A percentile compares a stretch with the other conserved stretches of the same genome.
Evolutionary conservation across 371 early-diverging fungal genomes (phyloP).

Genomic region (Hamiltosporidium tvaerminnensis): DNA sequence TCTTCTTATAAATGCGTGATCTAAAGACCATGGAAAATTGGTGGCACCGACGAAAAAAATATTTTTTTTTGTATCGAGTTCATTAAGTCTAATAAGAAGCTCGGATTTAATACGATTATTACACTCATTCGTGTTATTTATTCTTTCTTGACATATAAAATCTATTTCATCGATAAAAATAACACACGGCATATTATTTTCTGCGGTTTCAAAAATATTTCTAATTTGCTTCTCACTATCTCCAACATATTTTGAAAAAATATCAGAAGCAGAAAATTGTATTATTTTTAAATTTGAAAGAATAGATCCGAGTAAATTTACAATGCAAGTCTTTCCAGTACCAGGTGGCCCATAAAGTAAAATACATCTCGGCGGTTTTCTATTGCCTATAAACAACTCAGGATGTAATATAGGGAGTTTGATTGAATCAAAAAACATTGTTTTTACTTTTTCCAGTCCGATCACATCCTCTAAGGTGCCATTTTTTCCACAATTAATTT

Average conservation of each 20-base stretch:
- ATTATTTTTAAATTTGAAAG: background rate
- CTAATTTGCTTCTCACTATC: constrained; percentile 51
- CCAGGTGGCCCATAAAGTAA: constrained; percentile 54
- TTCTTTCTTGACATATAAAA: background rate
- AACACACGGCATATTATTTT: constrained; percentile 46
- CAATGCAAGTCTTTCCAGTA: constrained; percentile 51
- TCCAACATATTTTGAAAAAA: constrained; percentile 52
- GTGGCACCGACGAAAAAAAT: constrained; percentile 1
- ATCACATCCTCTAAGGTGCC: constrained; percentile 47
- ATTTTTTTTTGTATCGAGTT: background rate
- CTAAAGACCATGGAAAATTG: background rate
- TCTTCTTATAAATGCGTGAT: background rate
- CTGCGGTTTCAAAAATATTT: constrained; percentile 51
- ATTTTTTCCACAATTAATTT: background rate
- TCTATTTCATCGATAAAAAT: constrained; percentile 52
- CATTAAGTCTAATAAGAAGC: background rate
- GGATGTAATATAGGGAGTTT: constrained; percentile 49
- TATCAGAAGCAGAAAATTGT: constrained; percentile 14
- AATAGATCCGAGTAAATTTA: constrained; percentile 15
- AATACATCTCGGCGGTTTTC: constrained; percentile 50
- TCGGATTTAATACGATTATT: background rate
- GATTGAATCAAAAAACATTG: constrained; percentile 50
- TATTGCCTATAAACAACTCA: constrained; percentile 50
- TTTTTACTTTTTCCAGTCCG: constrained; percentile 51
- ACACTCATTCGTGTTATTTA: background rate